Percentiles rank a stretch among this genome's conserved stretches.
Evolutionary conservation across 2,329 filamentous ascomycete species (phyloP).

Genomic region (Fusarium sp.): DNA sequence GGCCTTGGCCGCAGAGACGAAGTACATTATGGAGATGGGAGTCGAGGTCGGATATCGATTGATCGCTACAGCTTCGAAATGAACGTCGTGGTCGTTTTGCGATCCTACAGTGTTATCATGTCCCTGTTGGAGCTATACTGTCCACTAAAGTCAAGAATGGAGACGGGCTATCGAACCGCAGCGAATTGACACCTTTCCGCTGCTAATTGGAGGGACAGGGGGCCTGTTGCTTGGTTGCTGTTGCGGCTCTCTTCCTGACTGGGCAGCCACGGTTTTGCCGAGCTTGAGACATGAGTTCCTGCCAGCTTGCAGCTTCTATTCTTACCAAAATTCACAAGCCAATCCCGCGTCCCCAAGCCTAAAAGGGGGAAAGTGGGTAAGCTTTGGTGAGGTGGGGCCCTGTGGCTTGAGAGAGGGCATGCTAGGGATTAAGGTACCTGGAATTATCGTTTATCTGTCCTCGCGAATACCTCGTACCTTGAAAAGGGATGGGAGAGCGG

Average conservation of each 20-base stretch:
- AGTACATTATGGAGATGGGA: conserved; percentile 42
- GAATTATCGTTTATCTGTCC: conserved; percentile 38
- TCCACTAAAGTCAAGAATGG: conserved; percentile 19
- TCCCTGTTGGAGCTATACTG: conserved; percentile 36
- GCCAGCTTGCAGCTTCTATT: conserved; percentile 33
- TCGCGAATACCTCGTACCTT: conserved; percentile 23
- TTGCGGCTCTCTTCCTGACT: conserved; percentile 16
- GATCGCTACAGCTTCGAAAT: conserved; percentile 20
- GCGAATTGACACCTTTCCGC: conserved; percentile 50
- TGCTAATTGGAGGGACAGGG: conserved; percentile 26
- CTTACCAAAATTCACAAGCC: conserved; percentile 32
- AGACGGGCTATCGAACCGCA: conserved; percentile 25
- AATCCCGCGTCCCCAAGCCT: conserved; percentile 26
- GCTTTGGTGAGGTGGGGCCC: neutral
- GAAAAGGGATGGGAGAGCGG: conserved; percentile 40
- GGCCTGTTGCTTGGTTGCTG: conserved; percentile 4
- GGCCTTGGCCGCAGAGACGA: conserved; percentile 55
- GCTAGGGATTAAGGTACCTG: conserved; percentile 12
- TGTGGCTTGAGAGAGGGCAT: conserved; percentile 33
- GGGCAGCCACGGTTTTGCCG: conserved; percentile 43
- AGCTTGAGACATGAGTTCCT: conserved; percentile 21
- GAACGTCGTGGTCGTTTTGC: conserved; percentile 29
- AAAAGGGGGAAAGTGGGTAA: conserved; percentile 38
- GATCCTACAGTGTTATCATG: conserved; percentile 24
- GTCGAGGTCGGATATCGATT: conserved; percentile 9